Evolutionary conservation across 176 grass and related monocot genomes (phyloP).

Genomic region (Olyra latifolia): DNA sequence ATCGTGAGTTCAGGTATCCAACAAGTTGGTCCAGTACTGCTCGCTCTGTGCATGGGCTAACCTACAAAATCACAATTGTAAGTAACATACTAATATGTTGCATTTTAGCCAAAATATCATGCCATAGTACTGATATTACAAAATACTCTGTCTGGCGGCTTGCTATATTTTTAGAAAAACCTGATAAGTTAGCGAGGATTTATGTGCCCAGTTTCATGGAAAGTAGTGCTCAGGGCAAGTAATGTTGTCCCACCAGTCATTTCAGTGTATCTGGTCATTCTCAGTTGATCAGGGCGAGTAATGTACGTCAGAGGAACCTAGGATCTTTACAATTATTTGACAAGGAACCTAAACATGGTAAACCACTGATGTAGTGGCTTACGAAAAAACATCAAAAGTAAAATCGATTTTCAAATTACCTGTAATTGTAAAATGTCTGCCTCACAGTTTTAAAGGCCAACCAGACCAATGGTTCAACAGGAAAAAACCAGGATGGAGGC

Average conservation of each 20-base stretch:
- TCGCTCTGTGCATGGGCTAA: slow-evolving; percentile 87
- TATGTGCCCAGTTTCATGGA: slow-evolving; percentile 6
- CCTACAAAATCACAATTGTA: slow-evolving; percentile 43
- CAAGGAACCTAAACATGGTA: neutral
- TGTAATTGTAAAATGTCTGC: neutral
- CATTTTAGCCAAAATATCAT: neutral
- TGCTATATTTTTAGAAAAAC: slow-evolving; percentile 9
- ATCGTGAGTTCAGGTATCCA: slow-evolving; percentile 76
- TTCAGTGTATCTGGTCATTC: slow-evolving; percentile 19
- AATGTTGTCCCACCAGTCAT: slow-evolving; percentile 5
- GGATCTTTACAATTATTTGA: neutral
- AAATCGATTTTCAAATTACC: neutral
- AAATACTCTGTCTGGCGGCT: neutral
- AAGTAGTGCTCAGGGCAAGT: neutral
- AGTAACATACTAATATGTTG: slow-evolving; percentile 28
- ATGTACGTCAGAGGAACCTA: neutral
- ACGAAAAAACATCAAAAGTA: neutral
- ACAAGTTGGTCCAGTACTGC: slow-evolving; percentile 96
- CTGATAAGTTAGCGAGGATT: neutral
- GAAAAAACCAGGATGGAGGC: no score
- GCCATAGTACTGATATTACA: neutral
- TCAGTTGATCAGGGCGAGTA: neutral
- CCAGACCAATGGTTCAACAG: no score
- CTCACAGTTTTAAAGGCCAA: neutral
- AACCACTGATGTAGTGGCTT: neutral